A percentile compares a stretch with the other conserved stretches of the same genome.
Evolutionary conservation across 179 eudicot species (phyloP).

Genomic region (Camellia oleifera): DNA sequence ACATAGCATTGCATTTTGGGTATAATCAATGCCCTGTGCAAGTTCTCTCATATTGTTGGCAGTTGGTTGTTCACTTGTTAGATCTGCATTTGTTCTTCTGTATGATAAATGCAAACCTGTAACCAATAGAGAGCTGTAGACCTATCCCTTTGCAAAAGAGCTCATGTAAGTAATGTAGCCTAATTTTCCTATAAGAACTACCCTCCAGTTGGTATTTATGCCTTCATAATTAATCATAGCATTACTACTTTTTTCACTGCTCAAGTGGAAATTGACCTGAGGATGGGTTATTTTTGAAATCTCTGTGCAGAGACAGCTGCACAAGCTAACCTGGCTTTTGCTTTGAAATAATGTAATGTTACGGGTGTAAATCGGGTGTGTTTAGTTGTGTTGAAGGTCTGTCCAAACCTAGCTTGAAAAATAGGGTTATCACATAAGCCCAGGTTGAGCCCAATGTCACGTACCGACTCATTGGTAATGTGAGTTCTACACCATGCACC

Average conservation of each 20-base stretch:
- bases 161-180: neutral
- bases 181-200: neutral
- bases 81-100: neutral
- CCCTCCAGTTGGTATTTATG: neutral
- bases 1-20: neutral
- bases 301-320: too few species aligned
- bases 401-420: too few species aligned
- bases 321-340: too few species aligned
- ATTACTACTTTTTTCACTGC: neutral
- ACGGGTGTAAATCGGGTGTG: too few species aligned
- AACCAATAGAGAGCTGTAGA: neutral
- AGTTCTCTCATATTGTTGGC: neutral
- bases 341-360: too few species aligned
- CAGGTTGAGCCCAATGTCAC: too few species aligned
- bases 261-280: neutral
- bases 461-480: too few species aligned
- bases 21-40: neutral
- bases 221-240: neutral
- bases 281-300: too few species aligned
- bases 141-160: neutral
- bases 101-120: neutral
- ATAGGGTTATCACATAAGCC: too few species aligned
- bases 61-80: neutral
- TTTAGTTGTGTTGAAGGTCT: too few species aligned
- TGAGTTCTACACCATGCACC: too few species aligned